Evolutionary conservation across 202 grass and related monocot species (phyloP).

Genomic region (Carex sylvatica): DNA sequence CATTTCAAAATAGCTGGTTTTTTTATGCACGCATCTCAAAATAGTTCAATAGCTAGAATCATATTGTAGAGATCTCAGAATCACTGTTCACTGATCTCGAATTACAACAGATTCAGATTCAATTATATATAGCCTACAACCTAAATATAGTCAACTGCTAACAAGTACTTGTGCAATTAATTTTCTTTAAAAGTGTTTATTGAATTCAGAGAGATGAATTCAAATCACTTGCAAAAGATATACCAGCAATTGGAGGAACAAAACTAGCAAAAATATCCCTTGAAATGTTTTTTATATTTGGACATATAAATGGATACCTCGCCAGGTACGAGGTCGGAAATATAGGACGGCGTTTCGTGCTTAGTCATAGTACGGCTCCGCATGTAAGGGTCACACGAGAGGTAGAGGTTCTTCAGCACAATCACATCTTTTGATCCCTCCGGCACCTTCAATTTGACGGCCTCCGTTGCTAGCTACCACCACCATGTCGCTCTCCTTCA

Average conservation of each 20-base stretch:
- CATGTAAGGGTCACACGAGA: constrained; percentile 66
- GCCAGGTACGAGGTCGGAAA: constrained; percentile 27
- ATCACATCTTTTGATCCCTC: constrained; percentile 26
- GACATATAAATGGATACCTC: constrained; percentile 19
- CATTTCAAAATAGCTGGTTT: too few species aligned
- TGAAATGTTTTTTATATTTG: not conserved
- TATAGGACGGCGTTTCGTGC: constrained; percentile 22
- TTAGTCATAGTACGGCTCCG: constrained; percentile 42
- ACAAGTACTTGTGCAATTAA: not conserved
- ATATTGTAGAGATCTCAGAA: too few species aligned
- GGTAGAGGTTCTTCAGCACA: constrained; percentile 56
- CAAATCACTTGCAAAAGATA: not conserved
- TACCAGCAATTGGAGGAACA: not conserved
- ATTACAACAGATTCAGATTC: too few species aligned
- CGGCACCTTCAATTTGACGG: constrained; percentile 29
- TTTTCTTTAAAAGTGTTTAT: not conserved
- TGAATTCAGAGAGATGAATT: not conserved
- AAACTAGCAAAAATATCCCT: not conserved
- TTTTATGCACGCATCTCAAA: too few species aligned
- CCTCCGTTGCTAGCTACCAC: not conserved
- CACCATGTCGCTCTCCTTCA: constrained; percentile 43
- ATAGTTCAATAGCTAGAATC: too few species aligned
- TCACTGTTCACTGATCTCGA: too few species aligned
- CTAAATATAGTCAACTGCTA: too few species aligned
- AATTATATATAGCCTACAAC: too few species aligned